phyloP scores from a whole-genome alignment of 768 basidiomycete species.

The Lentinula lateritia region DNA sequence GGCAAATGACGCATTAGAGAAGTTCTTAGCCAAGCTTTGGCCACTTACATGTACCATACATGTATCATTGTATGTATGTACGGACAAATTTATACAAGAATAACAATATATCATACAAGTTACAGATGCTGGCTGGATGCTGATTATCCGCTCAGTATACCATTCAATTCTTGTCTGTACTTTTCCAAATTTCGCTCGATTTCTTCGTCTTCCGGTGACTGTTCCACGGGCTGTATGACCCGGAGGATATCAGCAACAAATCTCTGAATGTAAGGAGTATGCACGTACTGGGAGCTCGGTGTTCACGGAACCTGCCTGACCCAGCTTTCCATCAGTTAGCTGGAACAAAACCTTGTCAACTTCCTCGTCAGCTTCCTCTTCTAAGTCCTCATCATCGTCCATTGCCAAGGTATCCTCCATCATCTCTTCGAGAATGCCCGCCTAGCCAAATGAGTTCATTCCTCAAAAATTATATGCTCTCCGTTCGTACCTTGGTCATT shows the following conservation, averaged over 20 bases:
- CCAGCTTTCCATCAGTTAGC: conserved; percentile 93
- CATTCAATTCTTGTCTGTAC: conserved; percentile 85
- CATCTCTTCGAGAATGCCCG: conserved; percentile 98
- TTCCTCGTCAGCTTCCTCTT: conserved; percentile 95
- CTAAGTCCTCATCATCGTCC: conserved; percentile 91
- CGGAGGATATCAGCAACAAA: conserved; percentile 3
- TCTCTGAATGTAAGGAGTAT: conserved; percentile 3
- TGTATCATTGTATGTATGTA: no score
- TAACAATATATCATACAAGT: neutral
- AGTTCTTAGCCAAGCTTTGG: no score
- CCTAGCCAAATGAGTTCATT: conserved; percentile 39
- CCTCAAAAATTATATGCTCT: neutral
- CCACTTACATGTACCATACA: no score
- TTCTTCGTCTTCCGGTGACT: conserved; percentile 71
- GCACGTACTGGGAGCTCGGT: conserved; percentile 70
- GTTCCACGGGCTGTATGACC: conserved; percentile 45
- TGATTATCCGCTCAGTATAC: conserved; percentile 60
- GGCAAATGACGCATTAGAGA: neutral
- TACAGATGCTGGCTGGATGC: neutral
- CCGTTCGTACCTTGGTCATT: conserved; percentile 83
- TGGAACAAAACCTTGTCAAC: conserved; percentile 96
- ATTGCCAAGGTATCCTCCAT: conserved; percentile 87
- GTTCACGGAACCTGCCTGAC: conserved; percentile 70
- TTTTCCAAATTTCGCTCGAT: conserved; percentile 85
- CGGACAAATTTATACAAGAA: neutral